Percentiles rank a stretch among this genome's conserved stretches.
Evolutionary conservation across 805 yeast species (phyloP).

Genomic region (Candida boidinii): DNA sequence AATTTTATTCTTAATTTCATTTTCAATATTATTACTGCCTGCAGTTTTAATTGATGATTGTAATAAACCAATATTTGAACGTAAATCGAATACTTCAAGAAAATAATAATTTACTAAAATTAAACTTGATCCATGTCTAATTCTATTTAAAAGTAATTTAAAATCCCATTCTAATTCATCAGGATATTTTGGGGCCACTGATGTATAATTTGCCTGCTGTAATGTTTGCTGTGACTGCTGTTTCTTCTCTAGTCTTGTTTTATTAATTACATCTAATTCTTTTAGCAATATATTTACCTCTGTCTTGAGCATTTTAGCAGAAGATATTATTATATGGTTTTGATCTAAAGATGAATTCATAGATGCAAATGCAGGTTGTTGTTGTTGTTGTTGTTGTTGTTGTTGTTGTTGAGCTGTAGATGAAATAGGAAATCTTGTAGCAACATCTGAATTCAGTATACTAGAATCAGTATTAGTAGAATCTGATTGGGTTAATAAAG

Average conservation of each 20-base stretch:
- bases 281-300: constrained; percentile 19
- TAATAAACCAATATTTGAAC: constrained; percentile 33
- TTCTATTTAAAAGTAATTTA: constrained; percentile 26
- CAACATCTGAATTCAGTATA: too few relatives aligned
- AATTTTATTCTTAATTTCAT: constrained; percentile 3
- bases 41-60: too few relatives aligned
- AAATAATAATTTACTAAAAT: constrained; percentile 34
- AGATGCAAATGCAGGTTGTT: too few relatives aligned
- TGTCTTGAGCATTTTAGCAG: constrained; percentile 17
- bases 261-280: constrained; percentile 14
- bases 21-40: too few relatives aligned
- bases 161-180: constrained; percentile 14
- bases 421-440: too few relatives aligned
- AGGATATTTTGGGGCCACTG: constrained; percentile 9
- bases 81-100: constrained; percentile 26
- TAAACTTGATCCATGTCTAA: constrained; percentile 34
- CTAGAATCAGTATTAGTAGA: constrained; percentile 9
- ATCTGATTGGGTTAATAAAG: constrained; percentile 4
- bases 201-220: constrained; percentile 4
- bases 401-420: too few relatives aligned
- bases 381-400: too few relatives aligned
- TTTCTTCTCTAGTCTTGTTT: neutral
- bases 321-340: constrained; percentile 21
- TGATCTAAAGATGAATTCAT: too few relatives aligned
- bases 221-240: constrained; percentile 3